phyloP scores from a whole-genome alignment of 768 basidiomycete genomes.

The Mycena crocata region DNA sequence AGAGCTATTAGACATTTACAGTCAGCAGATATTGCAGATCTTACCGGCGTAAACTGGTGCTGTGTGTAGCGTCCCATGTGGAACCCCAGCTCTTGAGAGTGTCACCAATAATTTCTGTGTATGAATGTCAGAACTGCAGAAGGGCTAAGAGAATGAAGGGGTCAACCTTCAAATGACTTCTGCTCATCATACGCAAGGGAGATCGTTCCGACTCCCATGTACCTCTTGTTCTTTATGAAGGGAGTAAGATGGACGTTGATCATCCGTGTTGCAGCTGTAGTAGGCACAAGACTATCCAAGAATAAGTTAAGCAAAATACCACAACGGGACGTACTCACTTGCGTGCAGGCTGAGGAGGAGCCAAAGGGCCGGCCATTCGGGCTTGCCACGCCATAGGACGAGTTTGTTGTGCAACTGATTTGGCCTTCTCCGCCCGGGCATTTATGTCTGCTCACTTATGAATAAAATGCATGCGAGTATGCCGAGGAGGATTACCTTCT shows the following conservation, averaged over 20 bases:
- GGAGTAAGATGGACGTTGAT: background rate
- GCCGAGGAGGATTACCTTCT: too few species aligned
- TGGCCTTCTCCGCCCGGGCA: too few species aligned
- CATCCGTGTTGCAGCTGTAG: background rate
- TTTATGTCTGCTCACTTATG: too few species aligned
- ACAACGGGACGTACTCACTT: background rate
- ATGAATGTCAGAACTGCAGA: background rate
- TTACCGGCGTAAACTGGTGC: background rate
- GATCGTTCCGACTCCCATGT: background rate
- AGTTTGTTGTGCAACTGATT: too few species aligned
- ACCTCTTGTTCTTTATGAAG: background rate
- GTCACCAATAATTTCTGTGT: background rate
- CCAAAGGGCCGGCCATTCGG: too few species aligned
- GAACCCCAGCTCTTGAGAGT: background rate
- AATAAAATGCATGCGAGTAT: too few species aligned
- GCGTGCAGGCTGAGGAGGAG: too few species aligned
- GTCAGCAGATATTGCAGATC: background rate
- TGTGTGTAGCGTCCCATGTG: background rate
- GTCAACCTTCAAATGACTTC: background rate
- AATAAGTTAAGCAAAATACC: too few species aligned
- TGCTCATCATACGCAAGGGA: background rate
- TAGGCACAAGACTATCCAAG: too few species aligned
- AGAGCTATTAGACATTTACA: background rate
- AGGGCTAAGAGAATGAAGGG: background rate
- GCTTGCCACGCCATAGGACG: too few species aligned